Base-by-base conservation (phyloP, 176 grass and related monocot genomes). In the Carex myosuroides region DNA sequence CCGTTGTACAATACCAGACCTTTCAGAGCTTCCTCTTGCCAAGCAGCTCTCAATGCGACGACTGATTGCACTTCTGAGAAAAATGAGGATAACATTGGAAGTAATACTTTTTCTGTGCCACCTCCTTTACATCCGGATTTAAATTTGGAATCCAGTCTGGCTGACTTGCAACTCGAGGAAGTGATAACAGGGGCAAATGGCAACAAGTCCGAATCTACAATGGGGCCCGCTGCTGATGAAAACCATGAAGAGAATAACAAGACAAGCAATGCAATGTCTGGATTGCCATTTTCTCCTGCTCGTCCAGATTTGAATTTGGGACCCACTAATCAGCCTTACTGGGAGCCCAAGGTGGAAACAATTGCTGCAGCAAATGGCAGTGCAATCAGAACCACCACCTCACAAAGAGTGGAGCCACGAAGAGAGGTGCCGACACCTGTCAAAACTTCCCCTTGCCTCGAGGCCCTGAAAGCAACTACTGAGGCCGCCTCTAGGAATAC, bases 221-320 rank as follows among this genome's bases (percentile, higher is more conserved):
- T 18, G 26, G 73, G 7, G 57, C 13, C 26, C 7, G 10, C 26
- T 78, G 32, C 50, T 78, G 26, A 55, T 57, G 52, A 78, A 57
- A 78, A 33, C 48, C 24, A 57, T 33, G 29, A 26, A 24, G 26
- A 78, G 13, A 24, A 57, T 35, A 78, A 57, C 24, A 56, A 50
- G 52, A 57, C n/a, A 0, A 17, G 52, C 2, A 57, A 56, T 57
- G 14, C 52, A 57, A 24, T 78, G 13, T 56, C 73, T 57, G 13
- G 35, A 78, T 29, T 78, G 26, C 73, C 4, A 56, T 26, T 76
- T 55, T 26, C 50, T 78, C 26, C 52, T 78, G 52, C 73, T 24
- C 52, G 50, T 57, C 73, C 73, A 35, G 73, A 78, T 78, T 78
- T 78, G 21, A 78, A 78, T 57, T 78, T 78, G 7, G 73, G 73